Conservation (phyloP, 371 early-diverging fungal species). For the Mucor plumbeus region DNA sequence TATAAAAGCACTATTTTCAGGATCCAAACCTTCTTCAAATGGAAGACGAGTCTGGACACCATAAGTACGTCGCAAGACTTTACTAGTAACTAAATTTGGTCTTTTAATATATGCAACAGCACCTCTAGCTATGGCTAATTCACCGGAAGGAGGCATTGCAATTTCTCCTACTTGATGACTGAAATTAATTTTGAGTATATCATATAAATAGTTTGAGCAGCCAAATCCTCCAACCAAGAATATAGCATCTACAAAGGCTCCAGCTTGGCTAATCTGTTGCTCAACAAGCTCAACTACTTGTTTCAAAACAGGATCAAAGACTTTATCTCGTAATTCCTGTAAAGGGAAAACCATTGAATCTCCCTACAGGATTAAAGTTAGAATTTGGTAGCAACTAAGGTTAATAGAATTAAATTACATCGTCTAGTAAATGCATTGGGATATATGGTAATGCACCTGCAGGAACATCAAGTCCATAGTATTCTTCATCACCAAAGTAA, state of each 20-base stretch:
- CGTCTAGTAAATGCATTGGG: constrained; percentile 21
- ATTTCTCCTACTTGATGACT: constrained; percentile 34
- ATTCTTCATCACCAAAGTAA: constrained; percentile 59
- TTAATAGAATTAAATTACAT: constrained; percentile 6
- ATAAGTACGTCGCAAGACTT: constrained; percentile 63
- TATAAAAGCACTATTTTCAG: constrained; percentile 49
- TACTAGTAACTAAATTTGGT: constrained; percentile 54
- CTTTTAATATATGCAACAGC: constrained; percentile 59
- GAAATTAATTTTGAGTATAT: constrained; percentile 48
- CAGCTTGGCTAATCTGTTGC: constrained; percentile 48
- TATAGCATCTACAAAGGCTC: constrained; percentile 47
- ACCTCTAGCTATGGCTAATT: constrained; percentile 55
- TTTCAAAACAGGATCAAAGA: constrained; percentile 53
- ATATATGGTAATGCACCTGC: constrained; percentile 26
- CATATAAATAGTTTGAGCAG: constrained; percentile 60
- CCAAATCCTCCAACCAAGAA: constrained; percentile 71
- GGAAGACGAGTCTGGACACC: constrained; percentile 60
- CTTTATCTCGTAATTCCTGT: constrained; percentile 52
- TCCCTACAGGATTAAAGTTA: constrained; percentile 33
- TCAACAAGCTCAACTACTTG: constrained; percentile 49
- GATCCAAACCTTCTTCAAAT: constrained; percentile 57
- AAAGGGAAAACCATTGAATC: constrained; percentile 55
- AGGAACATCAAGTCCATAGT: constrained; percentile 36
- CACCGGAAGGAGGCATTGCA: constrained; percentile 56
- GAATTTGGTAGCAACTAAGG: neutral